Evolutionary conservation across 2,329 filamentous ascomycete species (phyloP), one percentile per base, ranked within the genome.

Genomic region (Didymella pomorum): DNA sequence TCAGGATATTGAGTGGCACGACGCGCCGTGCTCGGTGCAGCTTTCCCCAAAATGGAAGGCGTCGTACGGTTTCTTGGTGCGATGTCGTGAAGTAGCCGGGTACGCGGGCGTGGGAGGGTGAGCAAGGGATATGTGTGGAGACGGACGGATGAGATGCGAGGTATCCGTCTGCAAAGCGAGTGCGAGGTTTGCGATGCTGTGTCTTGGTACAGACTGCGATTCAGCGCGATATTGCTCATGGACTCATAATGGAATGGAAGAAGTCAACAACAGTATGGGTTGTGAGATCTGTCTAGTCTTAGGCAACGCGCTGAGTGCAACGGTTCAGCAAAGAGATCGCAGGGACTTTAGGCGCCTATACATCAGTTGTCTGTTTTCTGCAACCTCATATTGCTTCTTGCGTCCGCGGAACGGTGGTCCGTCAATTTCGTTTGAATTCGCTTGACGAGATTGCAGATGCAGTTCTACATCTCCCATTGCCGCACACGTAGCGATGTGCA

Each of bases 11-110:
- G 23, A 20, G 47, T 50, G 50, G 50, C 25, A 50, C 39, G 44
- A 44, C 31, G 50, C 45, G 56, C 56, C 41, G 41, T 35, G 31
- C 39, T 46, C 50, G 45, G 50, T 48, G 45, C 56, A 42, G 51
- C 26, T 8, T 44, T 53, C 7, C 43, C 50, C 35, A 35, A 57
- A 35, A 23, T 9, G 29, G 49, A 48, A 28, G 14, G 14, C 16
- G 37, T 52, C 56, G 21, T 53, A 58, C 54, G 41, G 35, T 42
- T 33, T 26, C 8, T 26, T 16, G 26, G 37, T 42, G 18, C 37
- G 25, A 44, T 39, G 43, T 4, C 12, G 18, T 37, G 20, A 9
- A n/a, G 31, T 14, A 53, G 37, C 39, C 20, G 35, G 31, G 21
- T n/a, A 18, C 21, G 29, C 56, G 50, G 49, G 39, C 18, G 14